These are phyloP conservation scores for Clitopilus hobsonii DNA, from an alignment of 768 basidiomycete genomes.

Conservation along the genomic window DNA sequence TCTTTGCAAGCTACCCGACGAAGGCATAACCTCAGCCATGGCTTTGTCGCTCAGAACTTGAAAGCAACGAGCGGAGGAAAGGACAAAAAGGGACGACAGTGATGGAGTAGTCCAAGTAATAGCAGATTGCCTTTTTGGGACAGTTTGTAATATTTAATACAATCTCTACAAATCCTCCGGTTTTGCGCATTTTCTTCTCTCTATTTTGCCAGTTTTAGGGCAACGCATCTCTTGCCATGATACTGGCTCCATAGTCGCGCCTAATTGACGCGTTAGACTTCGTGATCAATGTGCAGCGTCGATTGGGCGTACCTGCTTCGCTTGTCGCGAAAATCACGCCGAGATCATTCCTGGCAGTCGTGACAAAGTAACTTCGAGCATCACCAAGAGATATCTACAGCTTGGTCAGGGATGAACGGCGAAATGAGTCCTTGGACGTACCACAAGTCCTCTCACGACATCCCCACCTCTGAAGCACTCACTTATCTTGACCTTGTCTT, in stretches of 20 bases:
- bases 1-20: constrained; percentile 54
- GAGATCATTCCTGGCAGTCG: constrained; percentile 85
- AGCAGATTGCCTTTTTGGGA: constrained; percentile 12
- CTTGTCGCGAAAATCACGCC: constrained; percentile 90
- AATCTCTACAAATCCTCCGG: constrained; percentile 54
- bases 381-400: constrained; percentile 86
- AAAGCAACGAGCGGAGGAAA: constrained; percentile 5
- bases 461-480: constrained; percentile 93
- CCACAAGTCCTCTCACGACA: constrained; percentile 82
- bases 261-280: constrained; percentile 27
- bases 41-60: constrained; percentile 5
- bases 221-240: constrained; percentile 93
- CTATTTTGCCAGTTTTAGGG: constrained; percentile 71
- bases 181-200: constrained; percentile 85
- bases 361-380: constrained; percentile 87
- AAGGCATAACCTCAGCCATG: constrained; percentile 65
- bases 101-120: neutral
- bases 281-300: neutral
- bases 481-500: constrained; percentile 83
- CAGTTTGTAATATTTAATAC: constrained; percentile 6
- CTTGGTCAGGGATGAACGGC: constrained; percentile 1
- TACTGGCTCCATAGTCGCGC: constrained; percentile 78
- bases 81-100: constrained; percentile 6
- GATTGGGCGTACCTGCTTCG: constrained; percentile 60
- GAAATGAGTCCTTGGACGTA: constrained; percentile 19